Percentiles rank a stretch among this genome's conserved stretches.
Conservation (phyloP, 371 early-diverging fungal species). For the Mucor saturninus region DNA sequence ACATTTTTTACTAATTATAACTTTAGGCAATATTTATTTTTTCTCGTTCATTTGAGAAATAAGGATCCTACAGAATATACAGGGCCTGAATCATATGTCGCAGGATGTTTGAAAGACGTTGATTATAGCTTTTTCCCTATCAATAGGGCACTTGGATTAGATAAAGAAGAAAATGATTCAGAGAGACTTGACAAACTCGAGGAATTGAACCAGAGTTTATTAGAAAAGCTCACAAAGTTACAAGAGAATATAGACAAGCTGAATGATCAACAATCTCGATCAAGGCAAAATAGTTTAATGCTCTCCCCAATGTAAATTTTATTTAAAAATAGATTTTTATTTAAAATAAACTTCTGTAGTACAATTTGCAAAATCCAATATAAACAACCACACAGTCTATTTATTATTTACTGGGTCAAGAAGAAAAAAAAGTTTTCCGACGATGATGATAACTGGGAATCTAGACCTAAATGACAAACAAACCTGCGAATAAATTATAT, state of each 20-base stretch:
- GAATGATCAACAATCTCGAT: constrained; percentile 29
- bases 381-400: too few relatives aligned
- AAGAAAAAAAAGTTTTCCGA: too few relatives aligned
- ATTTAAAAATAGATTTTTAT: too few relatives aligned
- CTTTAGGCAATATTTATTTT: constrained; percentile 60
- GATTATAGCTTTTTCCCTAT: constrained; percentile 62
- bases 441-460: too few relatives aligned
- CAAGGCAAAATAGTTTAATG: constrained; percentile 42
- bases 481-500: too few relatives aligned
- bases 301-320: constrained; percentile 41
- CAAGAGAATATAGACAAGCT: constrained; percentile 40
- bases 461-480: too few relatives aligned
- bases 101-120: constrained; percentile 46
- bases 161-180: constrained; percentile 35
- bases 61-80: constrained; percentile 64
- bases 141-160: constrained; percentile 56
- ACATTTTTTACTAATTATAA: neutral
- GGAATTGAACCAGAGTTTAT: constrained; percentile 33
- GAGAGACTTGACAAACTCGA: constrained; percentile 47
- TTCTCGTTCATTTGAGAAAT: constrained; percentile 58
- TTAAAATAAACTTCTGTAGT: too few relatives aligned
- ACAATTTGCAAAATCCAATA: too few relatives aligned
- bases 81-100: constrained; percentile 60
- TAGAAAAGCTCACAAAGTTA: constrained; percentile 31
- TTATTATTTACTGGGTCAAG: too few relatives aligned